Percentiles rank a stretch among this genome's conserved stretches.
Evolutionary conservation across 2,329 filamentous ascomycete species (phyloP).

Genomic region (Celoporthe dispersa): DNA sequence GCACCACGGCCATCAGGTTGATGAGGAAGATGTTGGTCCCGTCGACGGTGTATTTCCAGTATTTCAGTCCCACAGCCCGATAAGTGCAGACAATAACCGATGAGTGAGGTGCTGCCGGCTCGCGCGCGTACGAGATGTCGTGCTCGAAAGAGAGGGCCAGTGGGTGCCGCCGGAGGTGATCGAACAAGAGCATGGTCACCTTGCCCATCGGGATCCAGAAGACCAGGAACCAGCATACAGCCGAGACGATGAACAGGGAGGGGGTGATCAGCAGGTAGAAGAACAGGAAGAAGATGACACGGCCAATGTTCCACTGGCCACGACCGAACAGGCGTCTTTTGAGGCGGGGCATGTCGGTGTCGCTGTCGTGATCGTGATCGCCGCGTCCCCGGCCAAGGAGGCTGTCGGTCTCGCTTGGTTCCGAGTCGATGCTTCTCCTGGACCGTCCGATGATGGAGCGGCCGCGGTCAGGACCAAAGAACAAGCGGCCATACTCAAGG

Average conservation of each 20-base stretch:
- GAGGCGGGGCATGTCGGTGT: conserved; percentile 46
- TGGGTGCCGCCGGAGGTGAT: conserved; percentile 90
- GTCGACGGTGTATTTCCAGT: conserved; percentile 99
- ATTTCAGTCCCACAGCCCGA: conserved; percentile 88
- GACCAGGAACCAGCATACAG: conserved; percentile 92
- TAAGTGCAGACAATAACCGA: conserved; percentile 96
- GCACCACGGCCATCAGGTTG: conserved; percentile 91
- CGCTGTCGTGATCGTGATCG: conserved; percentile 51
- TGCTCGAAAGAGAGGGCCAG: conserved; percentile 92
- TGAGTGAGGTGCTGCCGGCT: conserved; percentile 72
- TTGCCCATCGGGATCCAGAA: conserved; percentile 99
- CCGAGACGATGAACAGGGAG: conserved; percentile 81
- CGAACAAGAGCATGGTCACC: conserved; percentile 84
- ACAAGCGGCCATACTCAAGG: conserved; percentile 90
- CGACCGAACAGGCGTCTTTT: conserved; percentile 93
- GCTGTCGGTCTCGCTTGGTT: conserved; percentile 83
- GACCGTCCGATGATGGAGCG: conserved; percentile 85
- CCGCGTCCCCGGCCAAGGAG: conserved; percentile 69
- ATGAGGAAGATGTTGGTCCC: conserved; percentile 99
- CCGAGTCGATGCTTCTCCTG: conserved; percentile 86
- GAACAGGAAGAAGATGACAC: conserved; percentile 93
- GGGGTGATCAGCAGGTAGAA: conserved; percentile 94
- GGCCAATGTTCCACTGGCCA: conserved; percentile 92
- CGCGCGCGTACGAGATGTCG: conserved; percentile 75
- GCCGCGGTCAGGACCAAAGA: conserved; percentile 83